Evolutionary conservation across 441 rosid genomes (phyloP).

Genomic region (Pelargonium citronellum): DNA sequence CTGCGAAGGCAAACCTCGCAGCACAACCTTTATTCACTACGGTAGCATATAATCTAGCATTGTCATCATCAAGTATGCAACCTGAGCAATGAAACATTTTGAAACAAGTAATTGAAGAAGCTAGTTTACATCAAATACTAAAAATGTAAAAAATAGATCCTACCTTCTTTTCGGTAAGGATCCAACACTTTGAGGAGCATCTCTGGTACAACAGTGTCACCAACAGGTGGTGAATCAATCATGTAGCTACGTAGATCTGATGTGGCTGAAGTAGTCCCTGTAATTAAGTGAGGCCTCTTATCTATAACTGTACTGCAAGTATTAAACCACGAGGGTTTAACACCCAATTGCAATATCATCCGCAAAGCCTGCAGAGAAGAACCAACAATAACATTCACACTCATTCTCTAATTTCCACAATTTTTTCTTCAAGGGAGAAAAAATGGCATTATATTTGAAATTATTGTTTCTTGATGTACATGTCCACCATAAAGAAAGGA

Average conservation of each 20-base stretch:
- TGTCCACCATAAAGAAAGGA: slow-evolving; percentile 5
- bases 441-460: slow-evolving; percentile 15
- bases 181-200: slow-evolving; percentile 93
- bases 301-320: slow-evolving; percentile 62
- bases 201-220: slow-evolving; percentile 92
- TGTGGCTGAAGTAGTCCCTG: slow-evolving; percentile 61
- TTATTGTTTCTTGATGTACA: background rate
- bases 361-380: slow-evolving; percentile 65
- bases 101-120: slow-evolving; percentile 19
- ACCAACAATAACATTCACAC: slow-evolving; percentile 17
- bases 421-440: slow-evolving; percentile 2
- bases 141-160: slow-evolving; percentile 16
- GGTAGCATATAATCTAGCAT: slow-evolving; percentile 75
- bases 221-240: slow-evolving; percentile 69
- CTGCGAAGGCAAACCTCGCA: slow-evolving; percentile 88
- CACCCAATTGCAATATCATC: slow-evolving; percentile 95
- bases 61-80: slow-evolving; percentile 88
- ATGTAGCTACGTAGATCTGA: slow-evolving; percentile 84
- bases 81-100: slow-evolving; percentile 42
- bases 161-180: slow-evolving; percentile 84
- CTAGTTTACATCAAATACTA: slow-evolving; percentile 4
- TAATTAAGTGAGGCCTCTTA: slow-evolving; percentile 73
- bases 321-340: slow-evolving; percentile 94
- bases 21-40: slow-evolving; percentile 76
- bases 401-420: slow-evolving; percentile 17